phyloP scores from a whole-genome alignment of 202 grass and related monocot species.

The Brachypodium distachyon region DNA sequence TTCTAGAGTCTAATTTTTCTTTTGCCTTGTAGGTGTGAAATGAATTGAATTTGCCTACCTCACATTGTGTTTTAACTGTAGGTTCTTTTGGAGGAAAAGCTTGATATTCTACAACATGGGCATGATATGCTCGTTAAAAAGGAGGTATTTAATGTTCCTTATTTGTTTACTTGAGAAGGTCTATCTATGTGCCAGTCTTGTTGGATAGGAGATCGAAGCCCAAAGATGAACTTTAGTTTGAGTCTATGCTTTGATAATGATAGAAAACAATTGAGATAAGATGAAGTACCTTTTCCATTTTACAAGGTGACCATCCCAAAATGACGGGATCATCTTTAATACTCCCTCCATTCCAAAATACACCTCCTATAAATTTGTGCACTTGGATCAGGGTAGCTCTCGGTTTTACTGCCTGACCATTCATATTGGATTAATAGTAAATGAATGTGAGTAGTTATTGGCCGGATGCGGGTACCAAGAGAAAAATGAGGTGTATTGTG shows the following conservation, averaged over 20 bases:
- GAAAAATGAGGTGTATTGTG: too few species aligned
- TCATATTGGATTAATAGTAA: too few species aligned
- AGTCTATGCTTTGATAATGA: not conserved
- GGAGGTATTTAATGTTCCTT: constrained; percentile 40
- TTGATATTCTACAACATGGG: constrained; percentile 51
- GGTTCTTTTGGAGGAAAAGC: constrained; percentile 54
- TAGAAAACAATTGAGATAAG: not conserved
- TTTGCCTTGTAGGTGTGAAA: not conserved
- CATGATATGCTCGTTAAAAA: constrained; percentile 50
- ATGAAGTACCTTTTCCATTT: not conserved
- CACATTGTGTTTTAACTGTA: constrained; percentile 5
- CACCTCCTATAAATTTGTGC: too few species aligned
- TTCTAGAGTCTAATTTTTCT: not conserved
- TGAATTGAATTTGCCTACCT: not conserved
- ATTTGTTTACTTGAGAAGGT: constrained; percentile 9
- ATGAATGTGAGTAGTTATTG: too few species aligned
- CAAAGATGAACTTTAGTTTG: constrained; percentile 13
- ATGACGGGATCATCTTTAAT: not conserved
- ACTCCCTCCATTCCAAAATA: too few species aligned
- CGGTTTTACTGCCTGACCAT: too few species aligned
- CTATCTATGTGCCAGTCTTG: not conserved
- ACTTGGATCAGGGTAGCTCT: too few species aligned
- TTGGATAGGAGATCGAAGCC: not conserved
- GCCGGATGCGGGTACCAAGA: too few species aligned
- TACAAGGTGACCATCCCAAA: constrained; percentile 7